Base-by-base conservation (phyloP, 2,329 filamentous ascomycete species). In the Neofusicoccum sp. region DNA sequence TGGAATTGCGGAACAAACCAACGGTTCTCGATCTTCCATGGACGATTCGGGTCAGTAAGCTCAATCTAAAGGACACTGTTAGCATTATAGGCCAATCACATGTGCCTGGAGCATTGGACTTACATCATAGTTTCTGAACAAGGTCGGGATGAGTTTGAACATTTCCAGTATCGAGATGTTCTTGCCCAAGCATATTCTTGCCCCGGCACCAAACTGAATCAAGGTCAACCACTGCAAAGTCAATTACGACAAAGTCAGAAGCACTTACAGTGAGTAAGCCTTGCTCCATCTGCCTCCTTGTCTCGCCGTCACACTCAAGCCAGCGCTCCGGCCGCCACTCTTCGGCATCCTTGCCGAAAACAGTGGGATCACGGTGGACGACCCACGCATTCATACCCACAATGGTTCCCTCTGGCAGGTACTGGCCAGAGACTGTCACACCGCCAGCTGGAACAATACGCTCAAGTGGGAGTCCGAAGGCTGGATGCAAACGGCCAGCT, bases 401-500 rank as follows among this genome's bases (percentile, higher is more conserved):
- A 12, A 40, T 28, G 4, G 57, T 60, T n/a, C 45, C 57, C 16
- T n/a, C 43, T 9, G 43, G 43, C 7, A 60, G 11, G 9, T 7
- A 14, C 12, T 24, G 20, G 16, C 57, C 41, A 16, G 58, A 48
- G 28, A 63, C 64, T 8, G 30, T 67, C 4, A 77, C 65, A 0
- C 80, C 78, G 5, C 66, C 69, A 0, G 65, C 44, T 1, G 82
- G 82, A 0, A 80, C 82, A 0, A 80, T 68, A 1, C 83, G 80
- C 66, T 84, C 80, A 14, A 84, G 78, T 0, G 77, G 67, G 64
- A 83, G 75, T 7, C 74, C 77, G 2, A 83, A 73, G 2, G 73
- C 75, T 0, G 82, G 80, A 63, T 83, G 80, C 9, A 83, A 69
- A 2, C 82, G 76, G 63, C 80, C 69, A 0, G 78, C 73, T 67